Percentiles rank a stretch among this genome's conserved stretches.
Conservation (phyloP, 257 asterid genomes). For the Solanum phureja region DNA sequence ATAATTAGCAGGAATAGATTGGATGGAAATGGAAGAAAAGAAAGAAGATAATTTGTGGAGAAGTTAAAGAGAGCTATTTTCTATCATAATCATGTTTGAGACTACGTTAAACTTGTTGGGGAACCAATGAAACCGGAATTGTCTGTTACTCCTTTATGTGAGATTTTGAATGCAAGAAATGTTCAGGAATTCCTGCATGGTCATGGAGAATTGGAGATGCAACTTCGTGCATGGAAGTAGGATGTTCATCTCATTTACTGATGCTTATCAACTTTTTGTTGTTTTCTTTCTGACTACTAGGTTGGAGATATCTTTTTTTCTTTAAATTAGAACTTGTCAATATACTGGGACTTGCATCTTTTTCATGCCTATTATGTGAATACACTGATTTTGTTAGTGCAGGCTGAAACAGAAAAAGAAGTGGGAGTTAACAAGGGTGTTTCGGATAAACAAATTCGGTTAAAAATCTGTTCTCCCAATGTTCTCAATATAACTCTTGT, state of each 20-base stretch:
- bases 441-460: slow-evolving; percentile 73
- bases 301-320: neutral
- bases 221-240: neutral
- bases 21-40: neutral
- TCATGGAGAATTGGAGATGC: neutral
- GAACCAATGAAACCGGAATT: neutral
- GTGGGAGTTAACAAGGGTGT: slow-evolving; percentile 83
- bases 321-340: neutral
- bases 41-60: neutral
- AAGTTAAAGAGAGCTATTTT: neutral
- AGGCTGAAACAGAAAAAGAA: slow-evolving; percentile 89
- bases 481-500: slow-evolving; percentile 94
- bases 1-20: neutral
- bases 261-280: neutral
- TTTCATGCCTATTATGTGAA: neutral
- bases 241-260: neutral
- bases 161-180: neutral
- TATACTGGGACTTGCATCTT: neutral
- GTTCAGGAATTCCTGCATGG: neutral
- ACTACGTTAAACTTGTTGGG: neutral
- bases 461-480: slow-evolving; percentile 82
- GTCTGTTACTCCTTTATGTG: neutral
- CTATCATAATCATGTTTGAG: neutral
- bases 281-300: neutral
- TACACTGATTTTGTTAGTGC: neutral